A percentile compares a stretch with the other conserved stretches of the same genome.
Evolutionary conservation across 208 protist species (phyloP).

Genomic region (Novymonas esmeraldas): DNA sequence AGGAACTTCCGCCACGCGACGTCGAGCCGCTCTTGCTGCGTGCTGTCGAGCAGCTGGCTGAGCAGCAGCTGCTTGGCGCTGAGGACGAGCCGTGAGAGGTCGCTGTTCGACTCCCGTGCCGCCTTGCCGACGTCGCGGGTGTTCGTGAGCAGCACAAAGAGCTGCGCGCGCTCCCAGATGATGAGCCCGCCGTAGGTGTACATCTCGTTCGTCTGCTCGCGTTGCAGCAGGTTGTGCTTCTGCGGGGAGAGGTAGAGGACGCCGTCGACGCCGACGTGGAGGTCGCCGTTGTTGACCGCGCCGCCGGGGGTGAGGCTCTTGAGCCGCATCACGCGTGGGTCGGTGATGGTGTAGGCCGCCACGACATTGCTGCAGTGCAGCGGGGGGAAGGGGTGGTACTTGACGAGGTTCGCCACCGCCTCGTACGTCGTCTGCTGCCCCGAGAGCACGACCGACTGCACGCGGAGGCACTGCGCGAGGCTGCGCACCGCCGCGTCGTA

Average conservation of each 20-base stretch:
- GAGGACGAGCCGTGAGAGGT: conserved; percentile 48
- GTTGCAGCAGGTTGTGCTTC: conserved; percentile 29
- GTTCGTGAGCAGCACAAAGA: conserved; percentile 68
- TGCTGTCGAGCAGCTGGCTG: conserved; percentile 70
- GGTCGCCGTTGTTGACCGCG: conserved; percentile 18
- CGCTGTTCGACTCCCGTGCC: conserved; percentile 23
- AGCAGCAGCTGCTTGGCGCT: conserved; percentile 59
- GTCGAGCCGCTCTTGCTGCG: conserved; percentile 65
- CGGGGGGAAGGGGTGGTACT: conserved; percentile 80
- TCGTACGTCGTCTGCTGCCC: conserved; percentile 43
- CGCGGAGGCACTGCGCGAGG: conserved; percentile 36
- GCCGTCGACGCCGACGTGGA: conserved; percentile 23
- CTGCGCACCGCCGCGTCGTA: conserved; percentile 76
- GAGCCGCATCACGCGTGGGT: conserved; percentile 57
- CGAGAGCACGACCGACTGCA: conserved; percentile 38
- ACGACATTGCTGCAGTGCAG: conserved; percentile 56
- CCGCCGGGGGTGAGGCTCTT: conserved; percentile 38
- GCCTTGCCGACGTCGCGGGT: conserved; percentile 19
- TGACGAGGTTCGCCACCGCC: conserved; percentile 67
- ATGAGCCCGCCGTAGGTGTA: conserved; percentile 79
- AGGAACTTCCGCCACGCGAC: conserved; percentile 61
- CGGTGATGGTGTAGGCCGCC: conserved; percentile 62
- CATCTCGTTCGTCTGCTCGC: conserved; percentile 26
- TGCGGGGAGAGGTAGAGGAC: conserved; percentile 30
- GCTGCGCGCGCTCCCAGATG: conserved; percentile 58